phyloP scores from a whole-genome alignment of 805 yeast genomes.

The Priceomyces carsonii region DNA sequence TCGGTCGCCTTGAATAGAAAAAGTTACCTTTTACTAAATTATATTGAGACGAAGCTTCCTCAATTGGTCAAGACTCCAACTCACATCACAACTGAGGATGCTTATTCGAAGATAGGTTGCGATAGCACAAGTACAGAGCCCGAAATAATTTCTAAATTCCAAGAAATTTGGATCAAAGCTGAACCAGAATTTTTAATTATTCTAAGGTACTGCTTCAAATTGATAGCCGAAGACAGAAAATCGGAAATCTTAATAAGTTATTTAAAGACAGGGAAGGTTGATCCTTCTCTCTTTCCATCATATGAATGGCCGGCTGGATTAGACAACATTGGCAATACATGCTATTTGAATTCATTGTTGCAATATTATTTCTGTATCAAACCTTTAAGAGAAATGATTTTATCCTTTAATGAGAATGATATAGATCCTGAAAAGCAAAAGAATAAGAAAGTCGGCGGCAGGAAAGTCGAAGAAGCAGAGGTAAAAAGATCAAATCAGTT shows the following conservation, averaged over 20 bases:
- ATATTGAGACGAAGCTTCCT: constrained; percentile 44
- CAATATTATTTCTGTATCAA: constrained; percentile 87
- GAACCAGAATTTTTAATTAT: constrained; percentile 49
- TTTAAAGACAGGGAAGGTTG: constrained; percentile 62
- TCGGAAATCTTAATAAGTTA: constrained; percentile 59
- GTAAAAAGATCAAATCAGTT: constrained; percentile 82
- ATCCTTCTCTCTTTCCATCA: constrained; percentile 54
- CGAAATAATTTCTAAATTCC: constrained; percentile 53
- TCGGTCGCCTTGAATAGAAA: constrained; percentile 61
- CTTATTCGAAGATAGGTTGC: constrained; percentile 51
- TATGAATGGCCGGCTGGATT: constrained; percentile 87
- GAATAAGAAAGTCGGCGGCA: constrained; percentile 81
- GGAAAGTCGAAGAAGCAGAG: constrained; percentile 77
- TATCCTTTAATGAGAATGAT: constrained; percentile 49
- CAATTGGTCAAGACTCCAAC: background rate
- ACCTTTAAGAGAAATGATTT: constrained; percentile 70
- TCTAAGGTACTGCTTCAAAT: constrained; percentile 57
- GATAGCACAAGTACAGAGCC: constrained; percentile 56
- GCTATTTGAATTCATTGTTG: constrained; percentile 85
- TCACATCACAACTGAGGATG: constrained; percentile 22
- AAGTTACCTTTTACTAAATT: constrained; percentile 57
- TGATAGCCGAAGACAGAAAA: constrained; percentile 53
- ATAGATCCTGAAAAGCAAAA: constrained; percentile 25
- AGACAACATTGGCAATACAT: constrained; percentile 93
- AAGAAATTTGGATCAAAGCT: constrained; percentile 29